Conservation (phyloP, 495 filamentous ascomycete species). For the Astrothelium macrocarpum region DNA sequence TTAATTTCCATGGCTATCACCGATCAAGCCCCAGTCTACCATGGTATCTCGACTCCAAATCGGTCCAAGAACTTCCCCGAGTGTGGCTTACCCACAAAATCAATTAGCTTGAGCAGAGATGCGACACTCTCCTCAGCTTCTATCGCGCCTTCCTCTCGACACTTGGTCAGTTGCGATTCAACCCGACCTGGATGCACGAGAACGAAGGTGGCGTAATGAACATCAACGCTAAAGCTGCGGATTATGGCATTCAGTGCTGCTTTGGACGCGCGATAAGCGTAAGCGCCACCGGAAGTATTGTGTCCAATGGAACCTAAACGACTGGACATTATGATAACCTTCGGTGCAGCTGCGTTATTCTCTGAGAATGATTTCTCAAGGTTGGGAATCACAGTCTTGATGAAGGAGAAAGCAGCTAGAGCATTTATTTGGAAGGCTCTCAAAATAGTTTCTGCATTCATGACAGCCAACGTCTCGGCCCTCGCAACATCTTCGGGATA, state of each 20-base stretch:
- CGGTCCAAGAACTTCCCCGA: constrained; percentile 34
- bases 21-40: constrained; percentile 19
- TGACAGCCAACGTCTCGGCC: constrained; percentile 28
- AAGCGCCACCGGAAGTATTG: constrained; percentile 26
- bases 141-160: constrained; percentile 36
- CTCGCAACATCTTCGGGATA: constrained; percentile 22
- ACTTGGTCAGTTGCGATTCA: constrained; percentile 32
- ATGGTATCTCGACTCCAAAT: constrained; percentile 30
- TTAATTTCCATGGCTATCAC: too few species aligned
- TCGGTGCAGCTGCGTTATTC: constrained; percentile 12
- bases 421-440: constrained; percentile 28
- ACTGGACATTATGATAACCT: constrained; percentile 30
- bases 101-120: constrained; percentile 29
- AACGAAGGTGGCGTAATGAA: constrained; percentile 24
- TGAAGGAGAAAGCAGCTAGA: constrained; percentile 26
- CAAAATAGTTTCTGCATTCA: constrained; percentile 25
- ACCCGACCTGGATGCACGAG: constrained; percentile 32
- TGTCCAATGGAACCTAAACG: constrained; percentile 25
- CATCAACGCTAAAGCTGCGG: constrained; percentile 26
- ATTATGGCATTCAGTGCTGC: constrained; percentile 31
- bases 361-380: constrained; percentile 5
- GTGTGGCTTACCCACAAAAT: constrained; percentile 17
- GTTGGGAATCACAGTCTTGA: constrained; percentile 24
- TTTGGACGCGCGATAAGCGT: constrained; percentile 32
- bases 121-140: constrained; percentile 30